These are phyloP conservation scores for Trichosporon sp. DNA, from an alignment of 1,284 basidiomycete genomes.

Conservation along the genomic window DNA sequence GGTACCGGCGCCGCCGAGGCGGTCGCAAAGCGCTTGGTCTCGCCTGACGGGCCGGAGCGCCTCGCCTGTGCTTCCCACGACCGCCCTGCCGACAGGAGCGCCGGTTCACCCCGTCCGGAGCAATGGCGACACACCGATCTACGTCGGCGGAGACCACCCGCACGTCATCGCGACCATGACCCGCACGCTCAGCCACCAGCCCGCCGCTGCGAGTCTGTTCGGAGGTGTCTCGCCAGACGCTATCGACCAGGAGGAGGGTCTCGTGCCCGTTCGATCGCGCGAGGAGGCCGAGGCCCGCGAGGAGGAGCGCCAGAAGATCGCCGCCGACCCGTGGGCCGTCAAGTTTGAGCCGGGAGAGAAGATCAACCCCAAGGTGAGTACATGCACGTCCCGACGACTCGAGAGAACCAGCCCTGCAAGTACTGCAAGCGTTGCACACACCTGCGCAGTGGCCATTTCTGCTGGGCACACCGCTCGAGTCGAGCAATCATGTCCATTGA, in stretches of 20 bases:
- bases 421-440: too few species aligned
- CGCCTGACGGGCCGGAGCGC: not conserved
- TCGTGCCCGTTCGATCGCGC: slow-evolving; percentile 32
- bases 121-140: not conserved
- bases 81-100: not conserved
- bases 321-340: slow-evolving; percentile 39
- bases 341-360: slow-evolving; percentile 45
- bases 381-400: too few species aligned
- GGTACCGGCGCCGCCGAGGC: not conserved
- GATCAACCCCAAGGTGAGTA: slow-evolving; percentile 44
- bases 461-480: too few species aligned
- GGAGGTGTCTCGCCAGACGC: slow-evolving; percentile 38
- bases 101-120: not conserved
- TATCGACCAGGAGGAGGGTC: slow-evolving; percentile 38
- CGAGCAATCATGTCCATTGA: too few species aligned
- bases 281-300: slow-evolving; percentile 40
- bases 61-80: not conserved
- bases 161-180: not conserved
- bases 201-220: slow-evolving; percentile 34
- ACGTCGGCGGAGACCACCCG: not conserved
- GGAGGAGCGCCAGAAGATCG: slow-evolving; percentile 27
- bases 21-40: not conserved
- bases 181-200: slow-evolving; percentile 9
- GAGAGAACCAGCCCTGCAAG: too few species aligned
- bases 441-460: too few species aligned